These are phyloP conservation scores for Candida sanyaensis DNA, from an alignment of 1,139 yeast genomes.

Conservation along the genomic window DNA sequence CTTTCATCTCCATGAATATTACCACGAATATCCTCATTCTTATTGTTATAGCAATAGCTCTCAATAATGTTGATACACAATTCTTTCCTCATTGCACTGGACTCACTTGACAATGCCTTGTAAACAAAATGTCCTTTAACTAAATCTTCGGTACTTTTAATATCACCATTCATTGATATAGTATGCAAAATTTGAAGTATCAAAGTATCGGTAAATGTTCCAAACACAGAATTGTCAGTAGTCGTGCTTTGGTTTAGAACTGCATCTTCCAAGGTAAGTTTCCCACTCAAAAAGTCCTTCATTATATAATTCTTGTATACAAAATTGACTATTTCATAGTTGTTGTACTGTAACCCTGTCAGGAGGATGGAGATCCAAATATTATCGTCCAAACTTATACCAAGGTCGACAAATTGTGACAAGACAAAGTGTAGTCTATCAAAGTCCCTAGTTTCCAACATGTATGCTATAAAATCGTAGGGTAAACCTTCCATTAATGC, in stretches of 20 bases:
- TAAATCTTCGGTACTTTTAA: constrained; percentile 32
- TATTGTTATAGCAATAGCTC: constrained; percentile 34
- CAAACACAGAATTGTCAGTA: constrained; percentile 8
- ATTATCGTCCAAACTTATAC: constrained; percentile 16
- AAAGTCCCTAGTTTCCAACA: constrained; percentile 4
- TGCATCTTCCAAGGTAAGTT: constrained; percentile 25
- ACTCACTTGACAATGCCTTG: constrained; percentile 32
- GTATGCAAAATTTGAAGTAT: constrained; percentile 30
- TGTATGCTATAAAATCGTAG: neutral
- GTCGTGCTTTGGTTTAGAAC: constrained; percentile 16
- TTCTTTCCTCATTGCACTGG: constrained; percentile 31
- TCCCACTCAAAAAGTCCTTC: constrained; percentile 25
- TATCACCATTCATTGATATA: constrained; percentile 41
- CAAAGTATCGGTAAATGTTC: constrained; percentile 18
- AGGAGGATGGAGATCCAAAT: constrained; percentile 27
- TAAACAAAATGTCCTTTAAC: constrained; percentile 42
- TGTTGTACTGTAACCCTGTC: constrained; percentile 23
- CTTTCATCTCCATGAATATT: constrained; percentile 21
- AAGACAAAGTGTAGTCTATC: neutral
- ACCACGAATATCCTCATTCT: constrained; percentile 13
- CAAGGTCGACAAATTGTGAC: neutral
- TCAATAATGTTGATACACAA: constrained; percentile 35
- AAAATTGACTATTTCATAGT: constrained; percentile 29
- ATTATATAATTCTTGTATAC: constrained; percentile 33
- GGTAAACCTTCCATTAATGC: neutral